A percentile compares a stretch with the other conserved stretches of the same genome.
Conservation (phyloP, 1,284 basidiomycete species). For the Rhodotorula mucilaginosa region DNA sequence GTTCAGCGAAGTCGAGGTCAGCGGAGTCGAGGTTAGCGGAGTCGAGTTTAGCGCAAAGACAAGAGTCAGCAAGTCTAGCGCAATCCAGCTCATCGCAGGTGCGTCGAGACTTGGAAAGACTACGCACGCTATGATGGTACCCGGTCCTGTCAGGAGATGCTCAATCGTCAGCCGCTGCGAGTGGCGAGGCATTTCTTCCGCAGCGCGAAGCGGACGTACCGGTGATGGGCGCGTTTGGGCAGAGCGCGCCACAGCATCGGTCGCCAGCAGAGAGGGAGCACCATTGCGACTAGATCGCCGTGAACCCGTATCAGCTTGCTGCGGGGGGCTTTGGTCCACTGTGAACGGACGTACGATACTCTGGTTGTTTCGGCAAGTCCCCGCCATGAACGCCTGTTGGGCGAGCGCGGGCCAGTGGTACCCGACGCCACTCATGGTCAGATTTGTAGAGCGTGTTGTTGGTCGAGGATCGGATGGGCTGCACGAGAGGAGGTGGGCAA, state of each 20-base stretch:
- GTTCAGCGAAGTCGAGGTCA: too few relatives aligned
- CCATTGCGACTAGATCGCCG: slow-evolving; percentile 14
- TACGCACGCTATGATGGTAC: slow-evolving; percentile 17
- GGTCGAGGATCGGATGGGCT: not conserved
- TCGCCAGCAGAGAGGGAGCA: not conserved
- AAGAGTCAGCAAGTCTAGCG: too few relatives aligned
- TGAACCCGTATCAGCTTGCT: not conserved
- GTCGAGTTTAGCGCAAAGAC: too few relatives aligned
- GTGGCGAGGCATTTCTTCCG: not conserved
- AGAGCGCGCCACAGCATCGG: not conserved
- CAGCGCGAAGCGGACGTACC: not conserved
- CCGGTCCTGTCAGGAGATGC: slow-evolving; percentile 14
- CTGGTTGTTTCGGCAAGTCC: slow-evolving; percentile 7
- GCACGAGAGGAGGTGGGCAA: not conserved
- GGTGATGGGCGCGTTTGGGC: slow-evolving; percentile 2
- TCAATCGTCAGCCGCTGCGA: not conserved
- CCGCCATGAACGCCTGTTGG: slow-evolving; percentile 18
- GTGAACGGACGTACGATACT: slow-evolving; percentile 12
- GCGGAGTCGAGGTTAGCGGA: not conserved
- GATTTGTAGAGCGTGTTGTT: not conserved
- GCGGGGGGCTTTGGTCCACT: too few relatives aligned
- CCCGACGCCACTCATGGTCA: slow-evolving; percentile 1
- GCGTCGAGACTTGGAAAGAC: too few relatives aligned
- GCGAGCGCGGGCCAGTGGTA: slow-evolving; percentile 16
- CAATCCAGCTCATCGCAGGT: too few relatives aligned